Conservation (phyloP, 371 early-diverging fungal genomes). For the Lichtheimia corymbifera region DNA sequence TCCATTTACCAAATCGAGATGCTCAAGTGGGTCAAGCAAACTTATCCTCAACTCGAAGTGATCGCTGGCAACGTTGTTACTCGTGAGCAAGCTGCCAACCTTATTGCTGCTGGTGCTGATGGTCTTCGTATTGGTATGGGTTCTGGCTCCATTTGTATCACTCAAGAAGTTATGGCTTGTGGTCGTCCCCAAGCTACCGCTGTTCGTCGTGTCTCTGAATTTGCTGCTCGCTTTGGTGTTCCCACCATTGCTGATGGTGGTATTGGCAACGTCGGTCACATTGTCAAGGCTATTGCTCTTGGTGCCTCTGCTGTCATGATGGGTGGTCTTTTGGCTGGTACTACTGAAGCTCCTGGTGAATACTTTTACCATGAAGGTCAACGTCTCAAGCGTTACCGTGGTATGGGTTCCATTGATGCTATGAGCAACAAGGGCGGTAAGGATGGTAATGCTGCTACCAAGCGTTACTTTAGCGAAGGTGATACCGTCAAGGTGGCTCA, state of each 20-base stretch:
- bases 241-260: slow-evolving; percentile 98
- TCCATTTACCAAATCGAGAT: slow-evolving; percentile 92
- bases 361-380: slow-evolving; percentile 98
- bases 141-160: slow-evolving; percentile 96
- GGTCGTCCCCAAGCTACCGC: slow-evolving; percentile 98
- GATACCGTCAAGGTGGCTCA: slow-evolving; percentile 98
- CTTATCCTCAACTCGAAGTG: slow-evolving; percentile 79
- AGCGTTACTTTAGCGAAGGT: slow-evolving; percentile 94
- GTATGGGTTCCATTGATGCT: slow-evolving; percentile 97
- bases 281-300: slow-evolving; percentile 92
- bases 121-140: slow-evolving; percentile 97
- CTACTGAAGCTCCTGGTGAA: slow-evolving; percentile 93
- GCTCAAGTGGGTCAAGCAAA: slow-evolving; percentile 88
- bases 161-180: slow-evolving; percentile 98
- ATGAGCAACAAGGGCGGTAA: slow-evolving; percentile 81
- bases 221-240: slow-evolving; percentile 89
- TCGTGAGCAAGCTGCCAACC: slow-evolving; percentile 88
- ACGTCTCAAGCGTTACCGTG: slow-evolving; percentile 96
- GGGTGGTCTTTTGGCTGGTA: slow-evolving; percentile 96
- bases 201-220: slow-evolving; percentile 92
- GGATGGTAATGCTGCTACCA: slow-evolving; percentile 79
- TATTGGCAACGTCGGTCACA: slow-evolving; percentile 94
- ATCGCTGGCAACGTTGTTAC: slow-evolving; percentile 98
- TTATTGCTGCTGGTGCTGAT: slow-evolving; percentile 95
- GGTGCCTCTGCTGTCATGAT: slow-evolving; percentile 98